A percentile compares a stretch with the other conserved stretches of the same genome.
Evolutionary conservation across 768 basidiomycete species (phyloP).

Genomic region (Serendipita sp.): DNA sequence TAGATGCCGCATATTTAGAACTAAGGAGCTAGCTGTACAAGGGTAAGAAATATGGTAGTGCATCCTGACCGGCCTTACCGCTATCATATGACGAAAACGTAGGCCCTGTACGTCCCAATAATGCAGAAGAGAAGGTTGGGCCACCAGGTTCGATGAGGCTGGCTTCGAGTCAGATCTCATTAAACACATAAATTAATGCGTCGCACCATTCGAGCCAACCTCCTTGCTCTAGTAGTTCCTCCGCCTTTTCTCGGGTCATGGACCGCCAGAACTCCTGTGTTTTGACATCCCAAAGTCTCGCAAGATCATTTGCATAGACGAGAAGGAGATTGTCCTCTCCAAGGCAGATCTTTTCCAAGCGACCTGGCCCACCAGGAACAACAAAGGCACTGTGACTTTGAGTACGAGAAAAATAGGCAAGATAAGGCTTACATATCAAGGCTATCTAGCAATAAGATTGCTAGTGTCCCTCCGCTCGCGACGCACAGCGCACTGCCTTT

Average conservation of each 20-base stretch:
- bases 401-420: conserved; percentile 6
- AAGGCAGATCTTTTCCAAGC: conserved; percentile 45
- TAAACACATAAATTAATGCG: not conserved
- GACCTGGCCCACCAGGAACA: conserved; percentile 65
- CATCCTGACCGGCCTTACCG: not conserved
- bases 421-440: conserved; percentile 54
- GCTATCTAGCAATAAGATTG: conserved; percentile 53
- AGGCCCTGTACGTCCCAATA: conserved; percentile 7
- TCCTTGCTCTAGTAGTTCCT: conserved; percentile 52
- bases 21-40: conserved; percentile 17
- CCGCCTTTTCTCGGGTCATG: conserved; percentile 56
- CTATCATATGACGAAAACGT: not conserved
- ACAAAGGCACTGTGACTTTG: not conserved
- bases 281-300: conserved; percentile 74
- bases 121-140: not conserved
- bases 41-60: not conserved
- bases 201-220: conserved; percentile 60
- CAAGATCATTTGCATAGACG: conserved; percentile 56
- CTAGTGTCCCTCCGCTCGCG: conserved; percentile 66
- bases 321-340: conserved; percentile 55
- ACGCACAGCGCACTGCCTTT: conserved; percentile 56
- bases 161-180: not conserved
- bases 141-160: conserved; percentile 7
- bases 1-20: conserved; percentile 14
- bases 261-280: conserved; percentile 76